Percentiles rank a stretch among this genome's conserved stretches.
Evolutionary conservation across 2,329 filamentous ascomycete species (phyloP).

Genomic region (Pyricularia sp.): DNA sequence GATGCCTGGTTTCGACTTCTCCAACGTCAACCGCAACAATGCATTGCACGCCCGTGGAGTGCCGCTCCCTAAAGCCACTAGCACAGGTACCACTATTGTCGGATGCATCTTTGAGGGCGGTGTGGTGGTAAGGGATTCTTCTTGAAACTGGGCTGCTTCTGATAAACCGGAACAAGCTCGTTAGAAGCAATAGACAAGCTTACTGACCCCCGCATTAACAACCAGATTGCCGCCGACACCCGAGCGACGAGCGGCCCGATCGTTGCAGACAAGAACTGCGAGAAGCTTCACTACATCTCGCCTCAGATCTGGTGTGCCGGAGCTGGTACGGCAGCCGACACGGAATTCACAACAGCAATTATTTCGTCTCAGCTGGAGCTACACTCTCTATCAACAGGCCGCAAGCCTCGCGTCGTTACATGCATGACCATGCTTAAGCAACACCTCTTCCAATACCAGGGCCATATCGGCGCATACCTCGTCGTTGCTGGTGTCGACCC

Average conservation of each 20-base stretch:
- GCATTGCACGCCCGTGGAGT: slow-evolving; percentile 91
- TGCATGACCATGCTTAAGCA: slow-evolving; percentile 99
- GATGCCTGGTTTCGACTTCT: slow-evolving; percentile 99
- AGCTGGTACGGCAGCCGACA: slow-evolving; percentile 94
- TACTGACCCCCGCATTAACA: background rate
- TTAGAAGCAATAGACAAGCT: background rate
- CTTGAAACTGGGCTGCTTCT: background rate
- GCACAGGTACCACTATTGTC: slow-evolving; percentile 97
- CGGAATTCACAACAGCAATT: slow-evolving; percentile 96
- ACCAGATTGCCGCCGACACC: slow-evolving; percentile 91
- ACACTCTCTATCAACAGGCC: slow-evolving; percentile 90
- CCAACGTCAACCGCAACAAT: slow-evolving; percentile 98
- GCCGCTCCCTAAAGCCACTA: slow-evolving; percentile 92
- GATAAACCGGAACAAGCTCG: background rate
- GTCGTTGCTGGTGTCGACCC: slow-evolving; percentile 96
- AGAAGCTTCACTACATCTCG: slow-evolving; percentile 98
- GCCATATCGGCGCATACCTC: slow-evolving; percentile 94
- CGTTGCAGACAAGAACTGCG: slow-evolving; percentile 99
- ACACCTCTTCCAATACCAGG: slow-evolving; percentile 97
- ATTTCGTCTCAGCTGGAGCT: slow-evolving; percentile 98
- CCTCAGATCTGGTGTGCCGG: slow-evolving; percentile 99
- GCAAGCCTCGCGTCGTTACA: slow-evolving; percentile 93
- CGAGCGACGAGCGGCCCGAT: slow-evolving; percentile 95
- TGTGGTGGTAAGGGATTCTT: slow-evolving; percentile 68
- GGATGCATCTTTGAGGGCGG: slow-evolving; percentile 95